Conservation (phyloP, 805 yeast genomes). For the Aciculoconidium aculeatum region DNA sequence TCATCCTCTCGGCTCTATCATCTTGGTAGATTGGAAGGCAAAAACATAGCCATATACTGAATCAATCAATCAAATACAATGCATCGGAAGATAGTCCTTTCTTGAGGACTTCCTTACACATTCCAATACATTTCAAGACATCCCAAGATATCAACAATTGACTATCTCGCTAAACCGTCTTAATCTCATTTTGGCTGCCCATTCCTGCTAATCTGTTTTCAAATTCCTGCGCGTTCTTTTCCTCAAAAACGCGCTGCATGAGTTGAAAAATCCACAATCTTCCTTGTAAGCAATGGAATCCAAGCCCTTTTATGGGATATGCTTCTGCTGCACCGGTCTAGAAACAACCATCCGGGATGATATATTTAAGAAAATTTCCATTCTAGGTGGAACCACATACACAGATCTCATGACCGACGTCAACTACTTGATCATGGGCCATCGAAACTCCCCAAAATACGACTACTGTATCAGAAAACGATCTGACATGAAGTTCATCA, state of each 20-base stretch:
- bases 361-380: slow-evolving; percentile 39
- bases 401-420: slow-evolving; percentile 59
- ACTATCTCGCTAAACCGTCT: too few species aligned
- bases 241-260: neutral
- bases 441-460: slow-evolving; percentile 50
- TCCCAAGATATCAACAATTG: too few species aligned
- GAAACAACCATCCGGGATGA: slow-evolving; percentile 34
- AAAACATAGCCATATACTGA: too few species aligned
- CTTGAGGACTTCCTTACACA: too few species aligned
- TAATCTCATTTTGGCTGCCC: too few species aligned
- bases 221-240: too few species aligned
- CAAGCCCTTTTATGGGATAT: slow-evolving; percentile 41
- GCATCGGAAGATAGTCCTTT: too few species aligned
- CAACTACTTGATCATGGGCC: slow-evolving; percentile 55
- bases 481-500: slow-evolving; percentile 51
- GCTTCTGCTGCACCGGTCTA: slow-evolving; percentile 56
- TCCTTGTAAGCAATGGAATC: neutral
- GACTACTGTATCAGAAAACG: slow-evolving; percentile 45
- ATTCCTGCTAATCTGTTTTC: too few species aligned
- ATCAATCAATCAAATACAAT: too few species aligned
- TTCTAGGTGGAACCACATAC: slow-evolving; percentile 56
- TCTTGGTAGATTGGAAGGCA: too few species aligned
- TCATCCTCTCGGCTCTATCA: too few species aligned
- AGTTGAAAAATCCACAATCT: neutral
- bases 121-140: too few species aligned